A percentile compares a stretch with the other conserved stretches of the same genome.
Evolutionary conservation across 1,139 yeast genomes (phyloP).

Genomic region (Pichia sp.): DNA sequence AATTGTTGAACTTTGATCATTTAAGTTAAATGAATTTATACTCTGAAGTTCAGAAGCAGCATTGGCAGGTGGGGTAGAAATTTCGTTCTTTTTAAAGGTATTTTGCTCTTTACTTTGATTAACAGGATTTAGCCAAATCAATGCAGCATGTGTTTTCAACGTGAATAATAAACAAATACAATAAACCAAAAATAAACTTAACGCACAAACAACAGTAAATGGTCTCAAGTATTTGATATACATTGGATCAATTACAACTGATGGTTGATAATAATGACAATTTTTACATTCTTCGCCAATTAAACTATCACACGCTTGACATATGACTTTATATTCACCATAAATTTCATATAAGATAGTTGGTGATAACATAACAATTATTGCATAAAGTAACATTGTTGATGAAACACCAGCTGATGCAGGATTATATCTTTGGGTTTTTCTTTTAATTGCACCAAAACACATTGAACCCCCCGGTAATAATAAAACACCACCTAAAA

Average conservation of each 20-base stretch:
- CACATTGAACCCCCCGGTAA: constrained; percentile 96
- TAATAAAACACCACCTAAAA: constrained; percentile 83
- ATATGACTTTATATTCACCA: constrained; percentile 77
- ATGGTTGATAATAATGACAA: constrained; percentile 78
- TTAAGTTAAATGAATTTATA: constrained; percentile 23
- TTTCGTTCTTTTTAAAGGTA: constrained; percentile 24
- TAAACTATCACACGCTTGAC: constrained; percentile 34
- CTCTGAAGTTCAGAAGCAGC: constrained; percentile 20
- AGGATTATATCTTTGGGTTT: constrained; percentile 93
- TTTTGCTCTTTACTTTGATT: constrained; percentile 6
- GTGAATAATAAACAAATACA: constrained; percentile 91
- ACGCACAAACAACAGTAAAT: constrained; percentile 72
- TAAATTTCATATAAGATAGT: constrained; percentile 84
- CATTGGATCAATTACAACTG: constrained; percentile 54
- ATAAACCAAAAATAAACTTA: constrained; percentile 76
- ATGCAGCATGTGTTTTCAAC: constrained; percentile 88
- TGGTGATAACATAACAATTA: constrained; percentile 90
- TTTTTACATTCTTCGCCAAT: constrained; percentile 42
- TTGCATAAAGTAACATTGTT: constrained; percentile 87
- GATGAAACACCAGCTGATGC: constrained; percentile 96
- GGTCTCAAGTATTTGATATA: constrained; percentile 69
- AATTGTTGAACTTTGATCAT: constrained; percentile 10
- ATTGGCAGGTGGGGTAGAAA: neutral
- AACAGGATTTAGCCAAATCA: constrained; percentile 81
- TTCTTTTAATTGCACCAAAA: constrained; percentile 86